Evolutionary conservation across 2,329 filamentous ascomycete genomes (phyloP), one percentile per base, ranked within the genome.

Genomic region (Aspergillus cejpii): DNA sequence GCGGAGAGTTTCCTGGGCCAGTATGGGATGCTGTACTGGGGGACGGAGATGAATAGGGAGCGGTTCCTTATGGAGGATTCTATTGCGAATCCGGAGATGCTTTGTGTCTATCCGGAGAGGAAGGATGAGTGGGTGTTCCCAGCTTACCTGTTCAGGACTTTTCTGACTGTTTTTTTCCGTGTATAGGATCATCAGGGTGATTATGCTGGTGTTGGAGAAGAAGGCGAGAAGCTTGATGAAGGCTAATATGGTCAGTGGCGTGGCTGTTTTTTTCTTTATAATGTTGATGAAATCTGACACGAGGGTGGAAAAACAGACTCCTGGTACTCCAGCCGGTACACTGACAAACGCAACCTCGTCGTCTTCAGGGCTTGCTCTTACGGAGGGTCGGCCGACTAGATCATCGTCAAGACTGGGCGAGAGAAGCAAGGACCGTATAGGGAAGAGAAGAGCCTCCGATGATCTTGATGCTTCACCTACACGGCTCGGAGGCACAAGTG

Each of bases 1-100:
- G 53, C 55, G n/a, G 31, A 39, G 10, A 28, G 15, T 10, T 60
- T 59, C 11, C 36, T 61, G 7, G 48, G 49, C 2, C 28, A 39
- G 10, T 45, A 49, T 12, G 57, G 56, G 5, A 41, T 23, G n/a
- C 39, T 41, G 27, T 59, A 58, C 17, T 60, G 59, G 59, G 56
- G 57, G 8, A 46, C 34, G 1, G 31, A 49, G 14, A 24, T 39
- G 8, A 55, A 47, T 20, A 46, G 52, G 7, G 28, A 41, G 15
- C 52, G 50, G 31, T 54, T 55, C 36, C 43, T 61, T 6, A 37
- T 56, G 19, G 12, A 46, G 12, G 59, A 53, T 11, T 50, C 51
- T 14, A 29, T 58, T 2, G n/a, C 43, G 0, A 40, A 49, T n/a
- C 43, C 49, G 7, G 21, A 42, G 12, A 37, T 29, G n/a, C 31